phyloP scores from a whole-genome alignment of 768 basidiomycete genomes.

The Suillus brevipes region DNA sequence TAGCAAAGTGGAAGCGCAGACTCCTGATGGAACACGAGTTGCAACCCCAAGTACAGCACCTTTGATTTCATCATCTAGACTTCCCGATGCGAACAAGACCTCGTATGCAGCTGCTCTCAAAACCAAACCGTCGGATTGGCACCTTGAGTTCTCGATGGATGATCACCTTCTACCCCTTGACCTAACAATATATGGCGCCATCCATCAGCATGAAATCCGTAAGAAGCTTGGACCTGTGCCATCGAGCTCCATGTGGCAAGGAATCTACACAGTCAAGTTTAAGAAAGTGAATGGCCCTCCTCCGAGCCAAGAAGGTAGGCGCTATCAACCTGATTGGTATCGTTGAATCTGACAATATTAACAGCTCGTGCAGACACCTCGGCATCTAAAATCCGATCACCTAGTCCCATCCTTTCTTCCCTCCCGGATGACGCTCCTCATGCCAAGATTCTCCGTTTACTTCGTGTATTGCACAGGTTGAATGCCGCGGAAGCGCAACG shows the following conservation, averaged over 20 bases:
- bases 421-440: slow-evolving; percentile 83
- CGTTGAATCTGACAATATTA: slow-evolving; percentile 5
- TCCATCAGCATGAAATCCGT: slow-evolving; percentile 86
- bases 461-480: slow-evolving; percentile 83
- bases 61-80: slow-evolving; percentile 33
- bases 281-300: slow-evolving; percentile 87
- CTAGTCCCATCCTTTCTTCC: slow-evolving; percentile 70
- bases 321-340: background rate
- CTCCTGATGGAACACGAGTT: slow-evolving; percentile 93
- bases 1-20: slow-evolving; percentile 92
- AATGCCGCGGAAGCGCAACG: slow-evolving; percentile 74
- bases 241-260: slow-evolving; percentile 82
- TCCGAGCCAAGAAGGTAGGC: slow-evolving; percentile 60
- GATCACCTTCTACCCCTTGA: slow-evolving; percentile 82
- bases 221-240: slow-evolving; percentile 67
- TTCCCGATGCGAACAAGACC: slow-evolving; percentile 39
- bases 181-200: slow-evolving; percentile 93
- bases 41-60: slow-evolving; percentile 72
- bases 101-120: slow-evolving; percentile 97
- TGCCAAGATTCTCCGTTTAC: slow-evolving; percentile 86
- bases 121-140: slow-evolving; percentile 93
- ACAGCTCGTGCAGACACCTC: slow-evolving; percentile 37
- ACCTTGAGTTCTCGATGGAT: slow-evolving; percentile 94
- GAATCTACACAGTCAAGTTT: slow-evolving; percentile 89
- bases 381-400: slow-evolving; percentile 55